Conservation (phyloP, 2,329 filamentous ascomycete species). For the Botryotinia calthae region DNA sequence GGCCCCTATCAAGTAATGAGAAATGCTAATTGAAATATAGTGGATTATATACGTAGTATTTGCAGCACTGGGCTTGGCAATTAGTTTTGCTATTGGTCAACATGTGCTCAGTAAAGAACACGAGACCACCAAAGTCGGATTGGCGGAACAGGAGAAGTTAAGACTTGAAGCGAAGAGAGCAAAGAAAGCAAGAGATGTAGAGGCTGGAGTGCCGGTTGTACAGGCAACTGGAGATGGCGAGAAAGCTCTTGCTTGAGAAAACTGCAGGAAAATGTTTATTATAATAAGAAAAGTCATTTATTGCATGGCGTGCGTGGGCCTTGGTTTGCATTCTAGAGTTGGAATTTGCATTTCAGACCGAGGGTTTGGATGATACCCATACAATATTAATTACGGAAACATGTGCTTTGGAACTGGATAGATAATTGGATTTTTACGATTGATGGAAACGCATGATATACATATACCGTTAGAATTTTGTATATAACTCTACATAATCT, state of each 20-base stretch:
- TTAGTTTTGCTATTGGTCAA: slow-evolving; percentile 46
- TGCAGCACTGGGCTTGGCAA: slow-evolving; percentile 40
- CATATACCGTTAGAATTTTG: background rate
- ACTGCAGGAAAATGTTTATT: background rate
- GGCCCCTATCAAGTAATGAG: background rate
- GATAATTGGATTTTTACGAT: background rate
- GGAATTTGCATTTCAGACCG: background rate
- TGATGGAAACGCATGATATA: background rate
- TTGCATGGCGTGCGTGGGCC: background rate
- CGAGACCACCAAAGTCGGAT: slow-evolving; percentile 50
- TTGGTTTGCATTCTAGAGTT: background rate
- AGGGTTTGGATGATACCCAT: background rate
- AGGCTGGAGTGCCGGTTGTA: slow-evolving; percentile 10
- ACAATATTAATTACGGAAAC: background rate
- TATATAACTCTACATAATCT: background rate
- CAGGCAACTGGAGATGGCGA: slow-evolving; percentile 9
- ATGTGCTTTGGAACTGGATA: background rate
- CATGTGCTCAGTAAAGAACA: slow-evolving; percentile 48
- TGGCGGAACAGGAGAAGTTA: slow-evolving; percentile 30
- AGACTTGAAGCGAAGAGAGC: slow-evolving; percentile 26
- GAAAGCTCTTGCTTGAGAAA: background rate
- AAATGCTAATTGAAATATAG: background rate
- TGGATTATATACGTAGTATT: slow-evolving; percentile 38
- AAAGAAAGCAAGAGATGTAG: slow-evolving; percentile 19
- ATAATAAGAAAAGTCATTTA: background rate